Percentiles rank a stretch among this genome's conserved stretches.
These are phyloP conservation scores for Dactylellina leptospora DNA, from an alignment of 2,329 filamentous ascomycete genomes.

Conservation along the genomic window DNA sequence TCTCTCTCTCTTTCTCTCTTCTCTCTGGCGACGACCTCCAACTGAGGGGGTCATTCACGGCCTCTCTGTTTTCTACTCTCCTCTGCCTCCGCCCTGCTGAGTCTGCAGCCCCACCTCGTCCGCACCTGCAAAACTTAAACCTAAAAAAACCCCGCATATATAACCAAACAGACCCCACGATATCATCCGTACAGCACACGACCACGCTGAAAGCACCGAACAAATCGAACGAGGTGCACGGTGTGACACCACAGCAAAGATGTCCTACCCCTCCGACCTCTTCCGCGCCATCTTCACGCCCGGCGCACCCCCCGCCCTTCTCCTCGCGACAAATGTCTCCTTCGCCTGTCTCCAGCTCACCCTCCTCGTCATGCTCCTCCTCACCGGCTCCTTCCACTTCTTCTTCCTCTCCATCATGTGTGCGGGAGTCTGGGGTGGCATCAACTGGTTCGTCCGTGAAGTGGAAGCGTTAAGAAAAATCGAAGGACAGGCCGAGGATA, in stretches of 20 bases:
- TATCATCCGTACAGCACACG: no score
- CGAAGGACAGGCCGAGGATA: constrained; percentile 59
- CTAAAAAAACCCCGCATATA: not conserved
- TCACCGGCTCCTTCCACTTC: constrained; percentile 90
- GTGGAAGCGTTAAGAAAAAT: constrained; percentile 63
- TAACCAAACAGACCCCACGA: no score
- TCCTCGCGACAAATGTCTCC: constrained; percentile 86
- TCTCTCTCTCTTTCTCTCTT: constrained; percentile 11
- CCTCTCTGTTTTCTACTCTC: not conserved
- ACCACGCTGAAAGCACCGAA: no score
- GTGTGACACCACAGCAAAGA: not conserved
- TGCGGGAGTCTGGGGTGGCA: constrained; percentile 85
- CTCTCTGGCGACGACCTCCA: not conserved
- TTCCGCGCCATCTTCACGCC: constrained; percentile 94
- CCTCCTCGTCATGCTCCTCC: constrained; percentile 77
- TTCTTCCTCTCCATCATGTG: constrained; percentile 80
- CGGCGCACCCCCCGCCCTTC: constrained; percentile 84
- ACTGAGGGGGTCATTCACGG: not conserved
- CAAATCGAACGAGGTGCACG: no score
- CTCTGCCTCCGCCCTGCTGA: not conserved
- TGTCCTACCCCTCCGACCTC: constrained; percentile 70
- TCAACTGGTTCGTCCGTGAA: constrained; percentile 92
- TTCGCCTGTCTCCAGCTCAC: constrained; percentile 86
- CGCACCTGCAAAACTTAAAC: not conserved
- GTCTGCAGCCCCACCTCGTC: not conserved